phyloP scores from a whole-genome alignment of 139 green algal genomes.

The Diplosphaera chodatii region DNA sequence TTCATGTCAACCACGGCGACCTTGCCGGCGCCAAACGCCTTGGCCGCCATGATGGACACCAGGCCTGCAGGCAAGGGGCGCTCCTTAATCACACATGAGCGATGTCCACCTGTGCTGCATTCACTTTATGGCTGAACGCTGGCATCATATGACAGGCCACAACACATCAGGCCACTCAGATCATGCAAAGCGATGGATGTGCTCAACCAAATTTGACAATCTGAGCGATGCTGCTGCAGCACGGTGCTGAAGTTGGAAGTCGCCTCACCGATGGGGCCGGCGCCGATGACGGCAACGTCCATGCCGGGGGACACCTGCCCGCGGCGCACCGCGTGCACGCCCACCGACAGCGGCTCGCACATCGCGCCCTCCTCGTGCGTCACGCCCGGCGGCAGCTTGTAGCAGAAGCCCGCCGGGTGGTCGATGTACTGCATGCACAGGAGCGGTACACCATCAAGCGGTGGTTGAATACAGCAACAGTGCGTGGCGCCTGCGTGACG shows the following conservation, averaged over 20 bases:
- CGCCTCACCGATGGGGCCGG: conserved; percentile 43
- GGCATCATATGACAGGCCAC: too few species aligned
- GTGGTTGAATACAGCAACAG: too few species aligned
- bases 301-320: conserved; percentile 28
- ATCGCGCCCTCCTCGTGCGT: conserved; percentile 52
- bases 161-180: too few species aligned
- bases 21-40: conserved; percentile 39
- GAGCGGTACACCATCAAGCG: too few species aligned
- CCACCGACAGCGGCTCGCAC: conserved; percentile 54
- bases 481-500: too few species aligned
- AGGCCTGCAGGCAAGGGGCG: conserved; percentile 41
- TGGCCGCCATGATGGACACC: conserved; percentile 37
- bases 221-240: too few species aligned
- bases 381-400: conserved; percentile 35
- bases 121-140: too few species aligned
- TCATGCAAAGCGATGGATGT: too few species aligned
- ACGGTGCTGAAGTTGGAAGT: too few species aligned
- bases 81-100: too few species aligned
- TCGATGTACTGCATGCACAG: conserved; percentile 22
- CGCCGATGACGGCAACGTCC: conserved; percentile 46
- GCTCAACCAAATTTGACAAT: too few species aligned
- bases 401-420: conserved; percentile 54
- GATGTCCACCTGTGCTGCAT: too few species aligned
- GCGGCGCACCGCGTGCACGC: conserved; percentile 42
- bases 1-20: conserved; percentile 43